Conservation (phyloP, 495 filamentous ascomycete species). For the Neurospora terricola region DNA sequence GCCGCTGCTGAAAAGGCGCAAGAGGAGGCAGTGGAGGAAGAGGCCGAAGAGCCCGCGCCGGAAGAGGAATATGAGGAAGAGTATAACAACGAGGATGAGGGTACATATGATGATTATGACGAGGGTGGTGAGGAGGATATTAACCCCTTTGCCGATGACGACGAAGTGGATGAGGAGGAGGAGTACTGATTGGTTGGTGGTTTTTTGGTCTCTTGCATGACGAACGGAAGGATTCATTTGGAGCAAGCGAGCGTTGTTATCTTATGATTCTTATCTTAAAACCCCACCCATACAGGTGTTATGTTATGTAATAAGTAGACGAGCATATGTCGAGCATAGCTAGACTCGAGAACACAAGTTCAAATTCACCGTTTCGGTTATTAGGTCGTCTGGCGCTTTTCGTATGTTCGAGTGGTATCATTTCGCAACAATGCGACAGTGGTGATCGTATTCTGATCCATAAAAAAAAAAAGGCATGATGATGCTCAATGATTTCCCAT, state of each 20-base stretch:
- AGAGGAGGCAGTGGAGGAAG: conserved; percentile 2
- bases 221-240: neutral
- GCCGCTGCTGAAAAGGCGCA: neutral
- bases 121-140: conserved; percentile 16
- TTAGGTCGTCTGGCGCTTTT: neutral
- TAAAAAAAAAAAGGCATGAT: no score
- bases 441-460: no score
- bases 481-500: no score
- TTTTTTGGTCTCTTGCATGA: neutral
- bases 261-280: neutral
- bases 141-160: conserved; percentile 15
- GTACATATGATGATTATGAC: conserved; percentile 22
- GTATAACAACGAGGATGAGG: conserved; percentile 12
- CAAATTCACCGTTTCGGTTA: neutral
- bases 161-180: conserved; percentile 9
- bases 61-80: conserved; percentile 15
- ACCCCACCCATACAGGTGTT: neutral
- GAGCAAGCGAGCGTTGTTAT: neutral
- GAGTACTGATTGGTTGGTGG: conserved; percentile 3
- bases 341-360: neutral
- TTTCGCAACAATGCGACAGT: neutral
- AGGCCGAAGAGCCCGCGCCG: conserved; percentile 6
- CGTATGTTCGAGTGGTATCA: neutral
- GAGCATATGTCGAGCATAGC: neutral
- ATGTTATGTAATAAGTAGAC: neutral